Percentiles rank a stretch among this genome's conserved stretches.
Conservation (phyloP, 345 rosid species). For the Eucalyptus coolabah region DNA sequence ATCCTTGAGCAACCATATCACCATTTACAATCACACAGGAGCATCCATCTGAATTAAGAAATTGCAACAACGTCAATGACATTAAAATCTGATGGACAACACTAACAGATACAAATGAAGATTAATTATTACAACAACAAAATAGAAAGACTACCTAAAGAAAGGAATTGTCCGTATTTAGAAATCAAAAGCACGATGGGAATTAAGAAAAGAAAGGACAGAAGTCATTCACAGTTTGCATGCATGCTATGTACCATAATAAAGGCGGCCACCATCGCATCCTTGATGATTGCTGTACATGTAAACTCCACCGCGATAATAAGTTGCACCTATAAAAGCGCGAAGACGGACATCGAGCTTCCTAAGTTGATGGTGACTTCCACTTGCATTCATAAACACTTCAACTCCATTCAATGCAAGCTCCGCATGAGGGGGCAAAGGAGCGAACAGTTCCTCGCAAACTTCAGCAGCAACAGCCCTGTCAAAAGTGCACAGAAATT, state of each 20-base stretch:
- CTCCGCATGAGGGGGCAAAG: conserved; percentile 86
- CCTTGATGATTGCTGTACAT: conserved; percentile 98
- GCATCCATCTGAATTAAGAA: conserved; percentile 57
- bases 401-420: conserved; percentile 95
- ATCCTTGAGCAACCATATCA: conserved; percentile 77
- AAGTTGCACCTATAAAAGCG: conserved; percentile 75
- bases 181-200: neutral
- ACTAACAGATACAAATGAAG: neutral
- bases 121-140: neutral
- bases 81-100: neutral
- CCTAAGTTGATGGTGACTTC: conserved; percentile 85
- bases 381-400: conserved; percentile 97
- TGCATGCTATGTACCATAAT: conserved; percentile 44
- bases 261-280: conserved; percentile 91
- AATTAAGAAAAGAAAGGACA: neutral
- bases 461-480: conserved; percentile 96
- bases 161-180: neutral
- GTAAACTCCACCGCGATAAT: conserved; percentile 85
- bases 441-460: conserved; percentile 85
- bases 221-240: neutral
- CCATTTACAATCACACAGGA: conserved; percentile 78
- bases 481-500: neutral
- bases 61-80: neutral
- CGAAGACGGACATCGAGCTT: conserved; percentile 72
- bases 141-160: neutral